A percentile compares a stretch with the other conserved stretches of the same genome.
phyloP scores from a whole-genome alignment of 2,329 filamentous ascomycete species.

The Dryadomyces quercus-mongolicae region DNA sequence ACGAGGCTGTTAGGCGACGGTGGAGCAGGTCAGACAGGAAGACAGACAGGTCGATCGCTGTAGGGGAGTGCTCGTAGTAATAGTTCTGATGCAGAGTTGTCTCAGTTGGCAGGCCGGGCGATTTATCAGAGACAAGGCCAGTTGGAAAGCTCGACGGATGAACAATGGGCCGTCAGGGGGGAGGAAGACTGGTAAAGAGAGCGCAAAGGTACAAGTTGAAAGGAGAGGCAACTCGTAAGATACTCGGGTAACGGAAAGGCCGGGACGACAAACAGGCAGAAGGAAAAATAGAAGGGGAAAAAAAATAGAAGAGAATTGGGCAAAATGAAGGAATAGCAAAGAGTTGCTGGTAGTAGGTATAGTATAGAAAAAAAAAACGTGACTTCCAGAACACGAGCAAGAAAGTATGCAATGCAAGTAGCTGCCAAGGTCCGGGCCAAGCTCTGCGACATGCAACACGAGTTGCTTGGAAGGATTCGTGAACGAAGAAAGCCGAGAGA shows the following conservation, averaged over 20 bases:
- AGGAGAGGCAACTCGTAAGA: neutral
- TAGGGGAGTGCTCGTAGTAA: too few species aligned
- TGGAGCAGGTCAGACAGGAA: conserved; percentile 3
- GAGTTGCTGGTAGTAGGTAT: neutral
- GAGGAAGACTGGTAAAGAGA: neutral
- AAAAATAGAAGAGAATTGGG: neutral
- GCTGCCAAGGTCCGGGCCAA: neutral
- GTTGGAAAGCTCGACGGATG: too few species aligned
- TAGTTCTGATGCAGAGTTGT: neutral
- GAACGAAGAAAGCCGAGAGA: neutral
- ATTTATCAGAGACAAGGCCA: too few species aligned
- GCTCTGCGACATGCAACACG: conserved; percentile 2
- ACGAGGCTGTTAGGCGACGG: neutral
- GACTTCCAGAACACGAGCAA: neutral
- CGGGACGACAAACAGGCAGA: neutral
- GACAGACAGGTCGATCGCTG: neutral
- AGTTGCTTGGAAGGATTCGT: neutral
- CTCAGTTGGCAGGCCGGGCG: conserved; percentile 1
- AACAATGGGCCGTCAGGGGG: neutral
- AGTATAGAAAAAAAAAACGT: neutral
- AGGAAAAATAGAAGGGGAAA: neutral
- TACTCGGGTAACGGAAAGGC: neutral
- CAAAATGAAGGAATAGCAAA: neutral
- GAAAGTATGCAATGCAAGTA: neutral
- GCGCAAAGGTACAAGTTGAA: conserved; percentile 1